Percentiles rank a stretch among this genome's conserved stretches.
Evolutionary conservation across 768 basidiomycete species (phyloP).

Genomic region (Termitomyces sp.): DNA sequence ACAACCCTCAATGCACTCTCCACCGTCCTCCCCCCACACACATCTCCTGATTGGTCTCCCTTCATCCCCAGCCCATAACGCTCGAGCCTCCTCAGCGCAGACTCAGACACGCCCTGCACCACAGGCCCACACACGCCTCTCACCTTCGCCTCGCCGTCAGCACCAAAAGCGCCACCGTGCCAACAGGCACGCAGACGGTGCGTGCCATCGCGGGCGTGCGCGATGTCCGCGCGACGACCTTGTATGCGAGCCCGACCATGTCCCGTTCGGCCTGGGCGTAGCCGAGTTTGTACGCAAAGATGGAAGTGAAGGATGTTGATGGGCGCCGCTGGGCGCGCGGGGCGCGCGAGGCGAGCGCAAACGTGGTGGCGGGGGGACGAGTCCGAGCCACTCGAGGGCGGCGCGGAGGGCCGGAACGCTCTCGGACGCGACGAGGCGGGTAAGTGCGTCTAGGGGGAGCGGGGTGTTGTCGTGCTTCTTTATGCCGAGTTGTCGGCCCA

Average conservation of each 20-base stretch:
- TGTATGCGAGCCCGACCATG: constrained; percentile 82
- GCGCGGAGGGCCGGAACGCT: constrained; percentile 20
- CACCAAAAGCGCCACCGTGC: constrained; percentile 69
- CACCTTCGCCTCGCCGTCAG: constrained; percentile 42
- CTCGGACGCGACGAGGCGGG: constrained; percentile 16
- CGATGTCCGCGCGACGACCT: constrained; percentile 49
- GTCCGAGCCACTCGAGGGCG: constrained; percentile 50
- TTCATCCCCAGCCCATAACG: constrained; percentile 47
- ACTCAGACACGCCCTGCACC: constrained; percentile 60
- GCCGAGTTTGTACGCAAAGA: constrained; percentile 66
- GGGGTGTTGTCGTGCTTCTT: neutral
- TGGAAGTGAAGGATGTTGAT: constrained; percentile 70
- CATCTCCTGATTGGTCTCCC: constrained; percentile 16
- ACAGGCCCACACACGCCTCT: constrained; percentile 71
- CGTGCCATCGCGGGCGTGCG: constrained; percentile 81
- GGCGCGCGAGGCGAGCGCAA: constrained; percentile 29
- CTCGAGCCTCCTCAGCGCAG: constrained; percentile 58
- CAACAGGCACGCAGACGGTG: constrained; percentile 85
- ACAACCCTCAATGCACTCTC: constrained; percentile 3
- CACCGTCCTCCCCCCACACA: neutral
- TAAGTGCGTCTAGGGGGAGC: constrained; percentile 10
- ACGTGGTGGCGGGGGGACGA: constrained; percentile 16
- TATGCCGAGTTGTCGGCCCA: too few species aligned
- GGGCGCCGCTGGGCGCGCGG: constrained; percentile 37
- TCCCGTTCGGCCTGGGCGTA: constrained; percentile 75